Evolutionary conservation across 2,329 filamentous ascomycete genomes (phyloP), one percentile per base, ranked within the genome.

Genomic region (Cryphonectria nitschkei): DNA sequence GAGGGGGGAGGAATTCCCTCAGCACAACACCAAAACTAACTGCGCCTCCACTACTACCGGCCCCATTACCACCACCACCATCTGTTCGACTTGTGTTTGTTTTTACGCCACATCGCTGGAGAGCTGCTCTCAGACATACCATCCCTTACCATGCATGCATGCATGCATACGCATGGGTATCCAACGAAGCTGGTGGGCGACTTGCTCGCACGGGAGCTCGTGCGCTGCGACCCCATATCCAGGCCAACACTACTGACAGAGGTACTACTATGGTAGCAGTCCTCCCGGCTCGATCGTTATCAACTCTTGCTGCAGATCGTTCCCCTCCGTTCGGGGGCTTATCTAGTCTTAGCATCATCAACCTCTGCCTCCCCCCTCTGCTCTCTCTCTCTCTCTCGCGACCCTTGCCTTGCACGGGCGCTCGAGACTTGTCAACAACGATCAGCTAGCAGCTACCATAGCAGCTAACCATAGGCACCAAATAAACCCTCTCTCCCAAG

Each of bases 271-370:
- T 32, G 14, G 16, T 9, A 8, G 14, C 26, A 29, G 13, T 26
- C 52, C 52, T 29, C 22, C 52, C 52, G 52, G 52, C 52, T 26
- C n/a, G 26, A n/a, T n/a, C 52, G n/a, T 56, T 56, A 56, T 56
- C 52, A 29, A 56, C n/a, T 58, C 54, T 16, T 58, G 54, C 26
- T 58, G 54, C 54, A 58, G 54, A 58, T 58, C 54, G 19, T 8
- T 13, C 16, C 29, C 54, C 54, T 58, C 54, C 54, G 54, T 22
- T 58, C 29, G 14, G 14, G 29, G 54, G 54, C 54, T 32, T 58
- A 58, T 58, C 54, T 34, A 13, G 54, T 58, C 54, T 65, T 63
- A 60, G 65, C 46, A 61, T 52, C 69, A 41, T 60, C 46, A n/a
- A 29, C 26, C 6, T 50, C 67, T 32, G 2, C 13, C 5, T 39